Conservation (phyloP, 768 basidiomycete species). For the Dacryopinax spathularia region DNA sequence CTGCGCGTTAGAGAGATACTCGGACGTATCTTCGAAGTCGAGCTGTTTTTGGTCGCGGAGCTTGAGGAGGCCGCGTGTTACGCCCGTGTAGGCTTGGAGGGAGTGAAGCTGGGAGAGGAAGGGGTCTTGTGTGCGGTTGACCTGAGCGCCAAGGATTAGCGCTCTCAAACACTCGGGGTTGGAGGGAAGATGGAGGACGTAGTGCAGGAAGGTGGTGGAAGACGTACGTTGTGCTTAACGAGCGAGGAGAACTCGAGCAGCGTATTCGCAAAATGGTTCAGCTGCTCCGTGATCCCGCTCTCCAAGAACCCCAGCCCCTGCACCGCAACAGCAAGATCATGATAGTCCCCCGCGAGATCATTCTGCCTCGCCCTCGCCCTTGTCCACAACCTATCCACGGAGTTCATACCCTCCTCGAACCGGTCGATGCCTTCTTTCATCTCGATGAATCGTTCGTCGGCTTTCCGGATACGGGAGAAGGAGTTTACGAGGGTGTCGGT, state of each 20-base stretch:
- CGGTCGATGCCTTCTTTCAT: slow-evolving; percentile 90
- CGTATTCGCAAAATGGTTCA: slow-evolving; percentile 94
- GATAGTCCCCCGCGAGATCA: slow-evolving; percentile 93
- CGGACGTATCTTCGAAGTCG: slow-evolving; percentile 93
- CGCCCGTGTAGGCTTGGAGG: slow-evolving; percentile 81
- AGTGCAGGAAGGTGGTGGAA: not conserved
- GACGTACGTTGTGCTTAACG: slow-evolving; percentile 61
- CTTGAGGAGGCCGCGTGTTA: slow-evolving; percentile 86
- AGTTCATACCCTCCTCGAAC: slow-evolving; percentile 83
- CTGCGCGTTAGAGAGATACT: slow-evolving; percentile 86
- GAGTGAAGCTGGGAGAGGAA: slow-evolving; percentile 84
- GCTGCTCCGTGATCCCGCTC: slow-evolving; percentile 92
- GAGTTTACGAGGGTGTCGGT: slow-evolving; percentile 94
- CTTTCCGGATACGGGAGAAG: slow-evolving; percentile 88
- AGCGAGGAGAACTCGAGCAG: slow-evolving; percentile 88
- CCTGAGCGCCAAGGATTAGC: slow-evolving; percentile 31
- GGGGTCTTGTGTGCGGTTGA: slow-evolving; percentile 81
- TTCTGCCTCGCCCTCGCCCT: slow-evolving; percentile 68
- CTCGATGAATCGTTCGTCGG: slow-evolving; percentile 84
- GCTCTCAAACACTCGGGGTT: not conserved
- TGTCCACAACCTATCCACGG: slow-evolving; percentile 68
- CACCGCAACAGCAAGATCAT: slow-evolving; percentile 88
- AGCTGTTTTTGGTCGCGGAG: slow-evolving; percentile 96
- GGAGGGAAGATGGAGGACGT: not conserved
- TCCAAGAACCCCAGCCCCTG: slow-evolving; percentile 97